Conservation (phyloP, 768 basidiomycete species). For the Tylopilus vinaceipallidus region DNA sequence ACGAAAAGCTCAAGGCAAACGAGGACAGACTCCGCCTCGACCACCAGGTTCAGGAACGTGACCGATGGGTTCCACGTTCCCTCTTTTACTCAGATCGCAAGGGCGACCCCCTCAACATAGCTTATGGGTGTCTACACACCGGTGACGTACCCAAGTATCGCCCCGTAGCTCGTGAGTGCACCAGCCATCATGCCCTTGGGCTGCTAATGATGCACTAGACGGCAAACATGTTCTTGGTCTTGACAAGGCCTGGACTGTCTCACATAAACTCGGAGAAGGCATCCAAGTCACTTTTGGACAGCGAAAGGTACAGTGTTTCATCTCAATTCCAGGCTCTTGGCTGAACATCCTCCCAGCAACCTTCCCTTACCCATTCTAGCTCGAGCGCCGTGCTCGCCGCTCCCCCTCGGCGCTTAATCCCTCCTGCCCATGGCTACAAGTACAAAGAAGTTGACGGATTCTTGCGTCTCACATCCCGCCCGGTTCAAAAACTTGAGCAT, state of each 20-base stretch:
- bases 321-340: constrained; percentile 1
- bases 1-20: constrained; percentile 33
- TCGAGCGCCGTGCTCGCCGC: constrained; percentile 53
- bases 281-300: constrained; percentile 52
- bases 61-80: constrained; percentile 28
- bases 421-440: constrained; percentile 38
- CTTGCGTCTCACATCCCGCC: constrained; percentile 51
- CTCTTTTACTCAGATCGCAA: constrained; percentile 63
- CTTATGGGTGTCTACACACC: constrained; percentile 62
- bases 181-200: constrained; percentile 18
- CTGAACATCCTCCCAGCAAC: constrained; percentile 33
- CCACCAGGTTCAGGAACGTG: constrained; percentile 17
- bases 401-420: constrained; percentile 46
- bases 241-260: constrained; percentile 45
- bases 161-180: constrained; percentile 53
- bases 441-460: constrained; percentile 69
- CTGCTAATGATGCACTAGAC: constrained; percentile 48
- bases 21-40: constrained; percentile 33
- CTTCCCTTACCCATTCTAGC: constrained; percentile 55
- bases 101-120: constrained; percentile 64
- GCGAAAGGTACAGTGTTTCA: constrained; percentile 38
- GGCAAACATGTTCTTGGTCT: constrained; percentile 63
- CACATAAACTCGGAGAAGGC: constrained; percentile 56
- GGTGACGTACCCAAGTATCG: constrained; percentile 68
- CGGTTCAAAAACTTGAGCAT: constrained; percentile 32